Conservation (phyloP, 169 alveolate genomes). For the Toxoplasma gondii region DNA sequence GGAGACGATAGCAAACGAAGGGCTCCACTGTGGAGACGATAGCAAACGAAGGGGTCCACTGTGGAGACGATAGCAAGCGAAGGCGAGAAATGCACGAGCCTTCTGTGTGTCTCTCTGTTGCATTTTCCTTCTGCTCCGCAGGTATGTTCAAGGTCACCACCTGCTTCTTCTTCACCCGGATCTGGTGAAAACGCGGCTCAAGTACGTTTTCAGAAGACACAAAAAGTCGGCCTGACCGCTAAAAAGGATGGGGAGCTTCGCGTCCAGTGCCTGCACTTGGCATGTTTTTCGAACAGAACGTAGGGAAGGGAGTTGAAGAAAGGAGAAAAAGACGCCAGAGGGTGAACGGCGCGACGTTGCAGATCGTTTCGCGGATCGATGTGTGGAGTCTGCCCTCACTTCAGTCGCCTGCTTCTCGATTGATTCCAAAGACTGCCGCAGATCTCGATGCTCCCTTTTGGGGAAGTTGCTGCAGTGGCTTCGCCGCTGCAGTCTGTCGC, state of each 20-base stretch:
- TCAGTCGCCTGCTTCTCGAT: no score
- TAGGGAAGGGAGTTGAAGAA: no score
- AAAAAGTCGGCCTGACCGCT: background rate
- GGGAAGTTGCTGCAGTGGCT: no score
- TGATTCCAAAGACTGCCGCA: no score
- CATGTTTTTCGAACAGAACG: background rate
- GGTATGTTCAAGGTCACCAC: conserved; percentile 69
- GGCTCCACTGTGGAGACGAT: background rate
- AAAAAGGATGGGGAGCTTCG: background rate
- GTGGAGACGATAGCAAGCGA: background rate
- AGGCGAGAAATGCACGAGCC: background rate
- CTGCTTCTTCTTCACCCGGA: conserved; percentile 69
- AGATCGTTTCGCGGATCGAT: no score
- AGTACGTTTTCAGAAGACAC: background rate
- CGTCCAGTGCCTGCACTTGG: conserved; percentile 25
- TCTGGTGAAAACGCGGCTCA: conserved; percentile 47
- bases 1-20: no score
- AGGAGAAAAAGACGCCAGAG: no score
- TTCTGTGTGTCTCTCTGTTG: background rate
- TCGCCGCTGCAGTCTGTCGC: no score
- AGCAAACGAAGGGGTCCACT: no score
- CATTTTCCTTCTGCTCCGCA: conserved; percentile 49
- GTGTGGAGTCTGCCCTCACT: no score
- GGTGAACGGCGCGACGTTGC: no score
- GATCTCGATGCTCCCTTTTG: no score